Percentiles rank a stretch among this genome's conserved stretches.
Conservation (phyloP, 352 stramenopile species). For the Globisporangium viniferum region DNA sequence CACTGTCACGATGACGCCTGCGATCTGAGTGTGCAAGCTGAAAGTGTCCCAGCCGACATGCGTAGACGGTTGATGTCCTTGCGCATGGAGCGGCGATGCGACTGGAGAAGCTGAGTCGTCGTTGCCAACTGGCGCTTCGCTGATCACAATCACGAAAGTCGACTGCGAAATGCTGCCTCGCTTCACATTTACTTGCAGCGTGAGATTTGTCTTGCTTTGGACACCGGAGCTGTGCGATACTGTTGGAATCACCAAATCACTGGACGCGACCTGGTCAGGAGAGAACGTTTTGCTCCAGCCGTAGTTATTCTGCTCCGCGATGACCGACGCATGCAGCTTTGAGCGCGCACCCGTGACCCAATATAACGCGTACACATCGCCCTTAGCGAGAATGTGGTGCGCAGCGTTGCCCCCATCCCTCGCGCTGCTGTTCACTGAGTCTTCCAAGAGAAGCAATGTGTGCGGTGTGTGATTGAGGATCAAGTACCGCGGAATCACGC, state of each 20-base stretch:
- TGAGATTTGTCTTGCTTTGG: constrained; percentile 13
- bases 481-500: constrained; percentile 78
- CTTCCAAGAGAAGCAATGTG: constrained; percentile 69
- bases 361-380: constrained; percentile 77
- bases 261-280: constrained; percentile 43
- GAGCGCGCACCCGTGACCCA: constrained; percentile 59
- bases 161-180: constrained; percentile 70
- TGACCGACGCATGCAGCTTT: constrained; percentile 51
- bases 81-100: constrained; percentile 1
- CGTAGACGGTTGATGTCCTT: neutral
- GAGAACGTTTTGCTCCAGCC: constrained; percentile 63
- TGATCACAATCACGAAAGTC: constrained; percentile 70
- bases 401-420: constrained; percentile 35
- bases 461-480: constrained; percentile 63
- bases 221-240: constrained; percentile 24
- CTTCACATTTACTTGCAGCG: constrained; percentile 63
- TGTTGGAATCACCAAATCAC: constrained; percentile 49
- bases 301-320: constrained; percentile 42
- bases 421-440: constrained; percentile 6
- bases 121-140: constrained; percentile 20
- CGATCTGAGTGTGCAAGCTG: constrained; percentile 66
- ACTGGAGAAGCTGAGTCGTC: constrained; percentile 12
- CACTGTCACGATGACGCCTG: constrained; percentile 64
- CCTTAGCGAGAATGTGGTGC: constrained; percentile 67
- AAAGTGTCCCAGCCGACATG: constrained; percentile 50